Evolutionary conservation across 2,329 filamentous ascomycete genomes (phyloP), one percentile per base, ranked within the genome.

Genomic region (Colletotrichum scovillei): DNA sequence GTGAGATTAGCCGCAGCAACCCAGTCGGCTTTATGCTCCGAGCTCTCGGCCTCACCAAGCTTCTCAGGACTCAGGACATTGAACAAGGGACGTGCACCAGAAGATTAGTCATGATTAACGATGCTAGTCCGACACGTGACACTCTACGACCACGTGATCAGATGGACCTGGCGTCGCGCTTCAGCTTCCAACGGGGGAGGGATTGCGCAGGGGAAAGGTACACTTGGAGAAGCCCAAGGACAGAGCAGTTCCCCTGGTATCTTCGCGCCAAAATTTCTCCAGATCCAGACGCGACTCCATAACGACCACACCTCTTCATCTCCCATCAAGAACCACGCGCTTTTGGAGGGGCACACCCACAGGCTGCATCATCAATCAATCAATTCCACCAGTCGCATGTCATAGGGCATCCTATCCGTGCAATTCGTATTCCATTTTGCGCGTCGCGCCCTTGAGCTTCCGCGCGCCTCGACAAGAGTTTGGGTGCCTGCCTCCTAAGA

Each of bases 261-360:
- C 77, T 56, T 80, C 81, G 81, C 82, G 80, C 82, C 81, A 82
- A 83, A 82, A 82, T 81, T 83, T 82, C 80, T 79, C 79, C 78
- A 76, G 72, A 68, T 79, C 78, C 78, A 71, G 72, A 77, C 76
- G 76, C 76, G 76, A 77, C 76, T 64, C 73, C 74, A 74, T 66
- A 72, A 75, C 69, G 64, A 71, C 49, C 60, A 56, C 42, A 58
- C 49, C 32, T 70, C 60, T 46, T 65, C 66, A 62, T 65, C 56
- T 55, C 52, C 26, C 71, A 71, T 73, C 67, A 49, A 22, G 70
- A 65, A 71, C 49, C 35, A 56, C 71, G 71, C 67, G 71, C 71
- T 57, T 42, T 55, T 56, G 57, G 67, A 71, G 71, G 60, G 67
- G 67, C 57, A 66, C 55, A 57, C 9, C 49, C 28, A 46, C 26